Base-by-base conservation (phyloP, 495 filamentous ascomycete species). In the Xylaria longipes region DNA sequence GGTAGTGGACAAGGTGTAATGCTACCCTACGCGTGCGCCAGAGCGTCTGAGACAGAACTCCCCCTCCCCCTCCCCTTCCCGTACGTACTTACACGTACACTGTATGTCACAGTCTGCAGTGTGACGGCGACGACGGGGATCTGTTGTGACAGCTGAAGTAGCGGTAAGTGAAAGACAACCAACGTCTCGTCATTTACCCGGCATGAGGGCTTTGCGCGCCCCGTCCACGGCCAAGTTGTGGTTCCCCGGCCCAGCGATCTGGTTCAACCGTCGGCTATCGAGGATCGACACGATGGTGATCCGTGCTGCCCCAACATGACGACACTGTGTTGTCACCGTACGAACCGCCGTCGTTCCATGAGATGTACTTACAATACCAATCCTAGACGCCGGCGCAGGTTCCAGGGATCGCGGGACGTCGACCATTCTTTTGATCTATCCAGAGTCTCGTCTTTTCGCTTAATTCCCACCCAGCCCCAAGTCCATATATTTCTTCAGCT, bases 191-290 rank as follows among this genome's bases (percentile, higher is more conserved):
- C 67, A 61, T 46, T 45, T 46, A 61, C 54, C 41, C 67, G 45
- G 33, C 43, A 52, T 27, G 9, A 48, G 11, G 37, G 54, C 67
- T 61, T 45, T 35, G 56, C 57, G 17, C 39, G 46, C 52, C 52
- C 68, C 41, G 31, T 41, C 43, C 56, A 60, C 45, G 35, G 57
- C 45, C n/a, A 50, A 46, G 31, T 33, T 64, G 35, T 70, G 68
- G 68, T 64, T 70, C 58, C 33, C 60, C 35, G 72, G 68, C 77
- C 77, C 77, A 68, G 66, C 77, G 77, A 79, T 79, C 77, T 79
- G 77, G 77, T 73, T 76, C 72, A 74, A 68, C 70, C 71, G 66
- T 65, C 77, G 77, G 77, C 72, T 79, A 79, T 79, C 77, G 73
- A 76, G 68, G 58, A 70, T 70, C 68, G 48, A 64, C 56, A 54